Base-by-base conservation (phyloP, 2,329 filamentous ascomycete genomes). In the Clarireedia hainanense region DNA sequence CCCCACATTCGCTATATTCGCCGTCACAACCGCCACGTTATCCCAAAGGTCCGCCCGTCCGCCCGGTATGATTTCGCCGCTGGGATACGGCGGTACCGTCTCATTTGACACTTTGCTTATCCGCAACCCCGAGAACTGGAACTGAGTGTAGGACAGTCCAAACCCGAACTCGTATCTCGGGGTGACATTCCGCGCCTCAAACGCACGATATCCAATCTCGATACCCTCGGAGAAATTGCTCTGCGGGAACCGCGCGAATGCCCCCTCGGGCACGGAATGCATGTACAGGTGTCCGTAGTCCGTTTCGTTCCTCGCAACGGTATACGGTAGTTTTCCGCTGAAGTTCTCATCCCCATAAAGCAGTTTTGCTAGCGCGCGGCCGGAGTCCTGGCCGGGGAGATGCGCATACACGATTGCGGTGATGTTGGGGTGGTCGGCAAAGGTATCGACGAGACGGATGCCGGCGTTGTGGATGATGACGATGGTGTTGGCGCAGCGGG, bases 391-490 rank as follows among this genome's bases (percentile, higher is more conserved):
- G 10, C 83, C 83, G 0, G 81, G 80, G 40, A 84, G 72, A 65
- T 80, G 78, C 12, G 80, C 80, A 61, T 76, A 83, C 15, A 85
- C 64, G 53, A 86, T 78, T 24, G 80, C 83, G 7, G 79, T 83
- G 26, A 85, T 76, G 65, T 85, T 85, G 10, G 75, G 74, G 65
- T 81, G 75, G 40, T 81, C 71, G 59, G 77, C 76, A 67, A 76
- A 84, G 2, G 79, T 73, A 56, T 86, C 82, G 0, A 86, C 77
- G 0, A 83, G 67, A 0, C 81, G 73, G 6, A 77, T 71, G 0
- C 83, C 84, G 0, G 80, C 80, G 52, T 84, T 85, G 67, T 87
- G 82, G 9, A 86, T 73, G 1, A 84, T 72, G 0, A 86, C 83
- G 10, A 86, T 74, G 0, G 83, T 86, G 63, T 82, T 84, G 61